Conservation (phyloP, 176 grass and related monocot genomes). For the Coix lacrymajobi region DNA sequence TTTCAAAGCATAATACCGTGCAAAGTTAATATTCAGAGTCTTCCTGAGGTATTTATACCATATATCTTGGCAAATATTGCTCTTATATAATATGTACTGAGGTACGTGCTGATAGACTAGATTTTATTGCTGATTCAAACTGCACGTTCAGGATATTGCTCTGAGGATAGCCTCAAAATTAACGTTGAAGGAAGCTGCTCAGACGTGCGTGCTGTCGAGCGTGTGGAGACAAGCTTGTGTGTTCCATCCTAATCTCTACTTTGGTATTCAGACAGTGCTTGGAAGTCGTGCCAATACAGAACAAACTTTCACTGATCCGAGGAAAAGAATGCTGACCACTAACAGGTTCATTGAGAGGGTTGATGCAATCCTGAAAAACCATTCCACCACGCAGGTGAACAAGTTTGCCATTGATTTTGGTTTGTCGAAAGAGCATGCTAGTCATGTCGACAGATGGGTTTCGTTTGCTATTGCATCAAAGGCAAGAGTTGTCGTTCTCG, state of each 20-base stretch:
- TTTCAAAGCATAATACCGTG: neutral
- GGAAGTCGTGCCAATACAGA: neutral
- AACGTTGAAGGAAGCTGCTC: neutral
- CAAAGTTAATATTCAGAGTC: neutral
- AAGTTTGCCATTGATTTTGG: slow-evolving; percentile 4
- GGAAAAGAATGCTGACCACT: neutral
- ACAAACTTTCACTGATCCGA: neutral
- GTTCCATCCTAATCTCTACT: slow-evolving; percentile 15
- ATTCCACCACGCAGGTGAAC: neutral
- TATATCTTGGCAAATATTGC: neutral
- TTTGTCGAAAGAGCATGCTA: neutral
- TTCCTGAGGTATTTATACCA: neutral
- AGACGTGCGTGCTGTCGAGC: neutral
- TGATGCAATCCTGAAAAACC: neutral
- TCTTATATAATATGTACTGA: too few species aligned
- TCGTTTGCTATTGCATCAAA: slow-evolving; percentile 1
- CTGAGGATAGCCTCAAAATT: neutral
- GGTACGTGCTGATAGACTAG: neutral
- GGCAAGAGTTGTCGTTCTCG: neutral
- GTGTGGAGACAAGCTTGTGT: neutral
- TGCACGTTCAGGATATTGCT: neutral
- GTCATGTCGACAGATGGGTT: neutral
- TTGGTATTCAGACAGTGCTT: neutral
- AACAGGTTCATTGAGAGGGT: slow-evolving; percentile 4
- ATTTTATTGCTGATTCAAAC: neutral